Base-by-base conservation (phyloP, 2,329 filamentous ascomycete genomes). In the Coniochaeta ligniaria region DNA sequence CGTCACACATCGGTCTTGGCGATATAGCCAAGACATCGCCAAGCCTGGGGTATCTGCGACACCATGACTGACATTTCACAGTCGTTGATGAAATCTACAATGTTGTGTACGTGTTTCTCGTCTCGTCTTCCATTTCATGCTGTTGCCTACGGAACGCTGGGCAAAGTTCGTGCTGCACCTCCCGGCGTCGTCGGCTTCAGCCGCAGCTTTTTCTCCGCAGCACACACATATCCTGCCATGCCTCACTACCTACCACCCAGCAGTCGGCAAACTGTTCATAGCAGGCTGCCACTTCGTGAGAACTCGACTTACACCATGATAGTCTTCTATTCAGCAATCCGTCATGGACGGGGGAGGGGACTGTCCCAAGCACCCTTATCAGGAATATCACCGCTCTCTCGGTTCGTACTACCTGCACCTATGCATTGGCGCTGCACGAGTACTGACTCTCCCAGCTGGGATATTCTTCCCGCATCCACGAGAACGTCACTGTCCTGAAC, bases 401-500 rank as follows among this genome's bases (percentile, higher is more conserved):
- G 67, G 83, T 85, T 73, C 66, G 82, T 77, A 47, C 28, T 35
- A 43, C 55, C 33, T 12, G 28, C 60, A 2, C 28, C 52, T 31
- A 45, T 24, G 43, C 11, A 47, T 28, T 36, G 7, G 28, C 58
- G 43, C 54, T 60, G 35, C 35, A 14, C 41, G 22, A 20, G 41
- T 45, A 22, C 59, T 50, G 5, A 57, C 62, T 78, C 76, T 69
- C 67, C 54, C 65, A 80, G 62, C 72, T 85, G 69, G 79, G 80
- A 60, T 85, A 84, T 68, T 78, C 84, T 61, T 75, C 80, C 62
- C 75, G 76, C 52, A 72, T 84, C 59, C 66, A 71, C 22, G 73
- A 73, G 61, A 89, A 90, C 67, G 82, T 96, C 58, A 90, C 87
- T 52, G 96, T 91, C 0, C 79, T 97, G 16, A 90, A 90, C 3